These are phyloP conservation scores for Trichoderma sp. DNA, from an alignment of 2,329 filamentous ascomycete genomes.

Conservation along the genomic window DNA sequence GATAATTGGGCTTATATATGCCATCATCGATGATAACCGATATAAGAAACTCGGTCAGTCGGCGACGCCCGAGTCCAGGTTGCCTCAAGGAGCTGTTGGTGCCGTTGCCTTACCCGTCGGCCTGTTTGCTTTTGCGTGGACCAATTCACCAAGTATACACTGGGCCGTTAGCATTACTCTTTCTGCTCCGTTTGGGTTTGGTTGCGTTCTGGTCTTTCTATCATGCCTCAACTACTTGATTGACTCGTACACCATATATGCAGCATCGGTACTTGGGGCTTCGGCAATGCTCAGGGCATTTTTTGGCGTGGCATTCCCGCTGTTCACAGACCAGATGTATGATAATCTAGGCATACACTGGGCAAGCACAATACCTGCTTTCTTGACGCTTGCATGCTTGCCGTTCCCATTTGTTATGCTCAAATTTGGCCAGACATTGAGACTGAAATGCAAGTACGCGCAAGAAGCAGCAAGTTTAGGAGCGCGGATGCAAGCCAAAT, in stretches of 20 bases:
- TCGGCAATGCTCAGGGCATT: constrained; percentile 2
- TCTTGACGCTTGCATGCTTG: not conserved
- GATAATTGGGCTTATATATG: not conserved
- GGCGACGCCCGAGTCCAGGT: not conserved
- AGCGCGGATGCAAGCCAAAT: not conserved
- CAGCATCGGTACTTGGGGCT: not conserved
- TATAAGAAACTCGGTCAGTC: not conserved
- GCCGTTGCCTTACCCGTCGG: not conserved
- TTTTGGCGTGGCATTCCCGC: not conserved
- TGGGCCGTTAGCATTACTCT: not conserved
- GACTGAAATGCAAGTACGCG: not conserved
- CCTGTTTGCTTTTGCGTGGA: not conserved
- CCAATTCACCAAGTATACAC: not conserved
- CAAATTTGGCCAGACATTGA: not conserved
- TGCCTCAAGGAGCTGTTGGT: not conserved
- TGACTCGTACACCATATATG: not conserved
- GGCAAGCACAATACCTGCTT: not conserved
- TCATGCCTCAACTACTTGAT: not conserved
- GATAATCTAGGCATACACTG: not conserved
- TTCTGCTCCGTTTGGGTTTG: not conserved
- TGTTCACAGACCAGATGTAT: not conserved
- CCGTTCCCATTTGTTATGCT: constrained; percentile 3
- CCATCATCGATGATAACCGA: not conserved
- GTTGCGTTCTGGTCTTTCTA: not conserved
- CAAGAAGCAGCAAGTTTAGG: not conserved